Percentiles rank a stretch among this genome's conserved stretches.
phyloP scores from a whole-genome alignment of 805 yeast genomes.

The Nakazawaea ernobii region DNA sequence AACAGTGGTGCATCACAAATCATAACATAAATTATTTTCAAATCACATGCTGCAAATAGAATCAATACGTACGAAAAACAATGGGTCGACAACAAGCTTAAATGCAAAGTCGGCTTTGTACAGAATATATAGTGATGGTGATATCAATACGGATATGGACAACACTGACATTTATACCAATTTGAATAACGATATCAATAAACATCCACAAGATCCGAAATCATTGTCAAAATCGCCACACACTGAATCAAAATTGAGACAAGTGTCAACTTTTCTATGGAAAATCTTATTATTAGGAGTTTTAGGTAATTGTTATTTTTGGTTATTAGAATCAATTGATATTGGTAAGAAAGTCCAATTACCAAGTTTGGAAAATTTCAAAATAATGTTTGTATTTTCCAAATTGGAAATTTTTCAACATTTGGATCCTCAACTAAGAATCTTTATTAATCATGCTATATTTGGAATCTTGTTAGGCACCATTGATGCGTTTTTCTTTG shows the following conservation, averaged over 20 bases:
- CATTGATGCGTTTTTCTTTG: conserved; percentile 36
- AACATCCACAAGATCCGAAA: conserved; percentile 18
- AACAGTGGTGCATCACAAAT: too few relatives aligned
- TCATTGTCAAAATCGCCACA: conserved; percentile 2
- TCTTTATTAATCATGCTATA: conserved; percentile 28
- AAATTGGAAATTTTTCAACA: conserved; percentile 13
- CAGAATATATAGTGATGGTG: conserved; percentile 41
- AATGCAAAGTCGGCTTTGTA: conserved; percentile 43
- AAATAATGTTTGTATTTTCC: conserved; percentile 17
- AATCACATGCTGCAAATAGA: conserved; percentile 2
- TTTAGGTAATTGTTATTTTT: conserved; percentile 50
- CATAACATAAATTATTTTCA: too few relatives aligned
- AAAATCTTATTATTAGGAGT: conserved; percentile 24
- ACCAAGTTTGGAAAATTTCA: conserved; percentile 21
- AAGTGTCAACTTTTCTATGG: conserved; percentile 3
- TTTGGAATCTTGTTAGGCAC: conserved; percentile 59
- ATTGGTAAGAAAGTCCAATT: conserved; percentile 19
- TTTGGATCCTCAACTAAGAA: conserved; percentile 19
- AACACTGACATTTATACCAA: conserved; percentile 23
- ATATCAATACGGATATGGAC: conserved; percentile 21
- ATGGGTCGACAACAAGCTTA: conserved; percentile 36
- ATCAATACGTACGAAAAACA: background rate
- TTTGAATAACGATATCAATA: conserved; percentile 29
- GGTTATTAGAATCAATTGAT: conserved; percentile 45
- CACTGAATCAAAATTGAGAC: conserved; percentile 8